Conservation (phyloP, 1,284 basidiomycete species). For the Microbotryum violaceum region DNA sequence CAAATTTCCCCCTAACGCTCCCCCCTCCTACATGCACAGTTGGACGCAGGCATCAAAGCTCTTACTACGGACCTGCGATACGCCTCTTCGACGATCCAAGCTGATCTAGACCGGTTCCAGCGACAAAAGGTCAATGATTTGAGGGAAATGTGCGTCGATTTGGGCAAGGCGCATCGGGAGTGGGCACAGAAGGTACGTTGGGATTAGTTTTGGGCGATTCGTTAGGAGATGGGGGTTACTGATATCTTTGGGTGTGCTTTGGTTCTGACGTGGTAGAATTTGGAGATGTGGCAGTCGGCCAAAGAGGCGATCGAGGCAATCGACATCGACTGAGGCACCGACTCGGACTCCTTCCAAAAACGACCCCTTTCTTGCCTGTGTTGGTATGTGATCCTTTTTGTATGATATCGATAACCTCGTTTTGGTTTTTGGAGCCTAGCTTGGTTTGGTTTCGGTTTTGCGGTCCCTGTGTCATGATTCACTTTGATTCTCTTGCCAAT, state of each 20-base stretch:
- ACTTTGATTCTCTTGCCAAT: too few species aligned
- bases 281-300: conserved; percentile 93
- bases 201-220: too few species aligned
- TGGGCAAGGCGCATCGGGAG: conserved; percentile 83
- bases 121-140: conserved; percentile 96
- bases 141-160: conserved; percentile 79
- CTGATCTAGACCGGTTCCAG: conserved; percentile 95
- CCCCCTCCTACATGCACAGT: conserved; percentile 46
- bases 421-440: too few species aligned
- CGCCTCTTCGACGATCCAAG: conserved; percentile 90
- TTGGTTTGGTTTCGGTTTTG: too few species aligned
- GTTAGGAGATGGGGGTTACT: too few species aligned
- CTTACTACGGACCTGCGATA: conserved; percentile 90
- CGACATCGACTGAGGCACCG: conserved; percentile 61
- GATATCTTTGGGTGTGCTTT: too few species aligned
- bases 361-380: too few species aligned
- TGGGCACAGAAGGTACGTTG: conserved; percentile 80
- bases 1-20: not conserved
- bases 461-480: too few species aligned
- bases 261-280: conserved; percentile 54
- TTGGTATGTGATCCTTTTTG: too few species aligned
- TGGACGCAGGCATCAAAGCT: conserved; percentile 84
- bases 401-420: too few species aligned
- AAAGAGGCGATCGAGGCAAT: conserved; percentile 83
- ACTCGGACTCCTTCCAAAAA: too few species aligned